Evolutionary conservation across 306 rosid genomes (phyloP), one percentile per base, ranked within the genome.

Genomic region (Vicia faba): DNA sequence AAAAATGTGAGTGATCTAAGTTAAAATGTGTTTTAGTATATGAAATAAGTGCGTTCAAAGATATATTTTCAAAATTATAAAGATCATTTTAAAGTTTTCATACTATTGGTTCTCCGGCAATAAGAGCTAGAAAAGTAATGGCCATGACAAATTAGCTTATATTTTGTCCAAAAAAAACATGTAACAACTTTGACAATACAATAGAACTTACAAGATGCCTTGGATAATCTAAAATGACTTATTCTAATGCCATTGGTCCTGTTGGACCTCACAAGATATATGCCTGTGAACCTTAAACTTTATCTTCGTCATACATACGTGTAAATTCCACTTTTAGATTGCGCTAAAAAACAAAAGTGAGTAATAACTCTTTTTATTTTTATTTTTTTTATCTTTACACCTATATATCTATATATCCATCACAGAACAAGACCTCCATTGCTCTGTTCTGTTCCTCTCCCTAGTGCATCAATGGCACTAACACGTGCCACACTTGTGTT

Each of bases 401-500:
- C 62, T 43, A 3, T 9, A 1, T 29, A 79, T 86, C 82, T 84
- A 72, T 50, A 54, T 48, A 31, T 31, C 65, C 67, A 48, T 61
- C 80, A 60, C 73, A 31, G 11, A 58, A 11, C 68, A 8, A 20
- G 28, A 59, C 20, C 40, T 1, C 4, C 68, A 33, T 57, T 53
- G 60, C 77, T 70, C 80, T 60, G 11, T 75, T 75, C 35, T 36
- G 26, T 31, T 58, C 5, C 28, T 12, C 15, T 59, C 23, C 49
- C 51, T 56, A 3, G 2, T 13, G 58, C 29, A 70, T 66, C 69
- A 68, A 88, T 88, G 96, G 87, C 81, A 40, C 43, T 76, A 75
- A 3, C 82, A 26, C 81, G 76, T 75, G 82, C 78, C 84, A 70
- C 72, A 74, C 82, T 79, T 69, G 11, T 71, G 72, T 61, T 83